Percentiles rank a stretch among this genome's conserved stretches.
Conservation (phyloP, 2,329 filamentous ascomycete genomes). For the Epichloe aotearoae region DNA sequence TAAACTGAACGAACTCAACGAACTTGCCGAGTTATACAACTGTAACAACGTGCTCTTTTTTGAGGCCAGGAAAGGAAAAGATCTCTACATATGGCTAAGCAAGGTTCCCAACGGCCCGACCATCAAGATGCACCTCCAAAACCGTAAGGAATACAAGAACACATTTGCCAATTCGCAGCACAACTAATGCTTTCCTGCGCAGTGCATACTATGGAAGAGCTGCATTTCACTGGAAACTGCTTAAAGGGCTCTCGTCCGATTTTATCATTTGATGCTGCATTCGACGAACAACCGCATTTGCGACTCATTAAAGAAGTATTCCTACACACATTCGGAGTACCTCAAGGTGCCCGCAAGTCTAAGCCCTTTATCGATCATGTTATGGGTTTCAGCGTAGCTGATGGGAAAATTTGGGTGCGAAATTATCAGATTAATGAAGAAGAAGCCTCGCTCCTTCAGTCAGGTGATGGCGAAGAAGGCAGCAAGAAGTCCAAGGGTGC, state of each 20-base stretch:
- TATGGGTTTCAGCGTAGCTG: constrained; percentile 79
- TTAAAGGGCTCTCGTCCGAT: constrained; percentile 85
- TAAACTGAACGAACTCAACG: constrained; percentile 70
- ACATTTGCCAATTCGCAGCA: neutral
- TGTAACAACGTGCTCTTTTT: constrained; percentile 97
- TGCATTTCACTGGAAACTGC: constrained; percentile 95
- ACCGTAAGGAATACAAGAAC: constrained; percentile 32
- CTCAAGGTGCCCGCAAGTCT: constrained; percentile 71
- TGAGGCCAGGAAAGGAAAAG: constrained; percentile 86
- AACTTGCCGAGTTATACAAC: constrained; percentile 65
- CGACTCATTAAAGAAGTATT: constrained; percentile 81
- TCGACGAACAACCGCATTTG: constrained; percentile 70
- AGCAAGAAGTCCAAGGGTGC: constrained; percentile 26
- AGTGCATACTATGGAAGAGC: constrained; percentile 93
- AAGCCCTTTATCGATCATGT: constrained; percentile 97
- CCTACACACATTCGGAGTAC: constrained; percentile 82
- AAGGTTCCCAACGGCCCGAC: constrained; percentile 65
- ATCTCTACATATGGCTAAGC: constrained; percentile 87
- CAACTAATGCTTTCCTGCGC: constrained; percentile 12
- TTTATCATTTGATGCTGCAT: constrained; percentile 80
- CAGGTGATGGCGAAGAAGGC: constrained; percentile 26
- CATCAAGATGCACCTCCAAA: constrained; percentile 62
- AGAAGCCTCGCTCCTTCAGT: constrained; percentile 41
- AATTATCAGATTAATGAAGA: constrained; percentile 89
- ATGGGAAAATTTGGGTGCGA: constrained; percentile 91